Evolutionary conservation across 495 filamentous ascomycete genomes (phyloP), one percentile per base, ranked within the genome.

Genomic region (Jackrogersella multiformis): DNA sequence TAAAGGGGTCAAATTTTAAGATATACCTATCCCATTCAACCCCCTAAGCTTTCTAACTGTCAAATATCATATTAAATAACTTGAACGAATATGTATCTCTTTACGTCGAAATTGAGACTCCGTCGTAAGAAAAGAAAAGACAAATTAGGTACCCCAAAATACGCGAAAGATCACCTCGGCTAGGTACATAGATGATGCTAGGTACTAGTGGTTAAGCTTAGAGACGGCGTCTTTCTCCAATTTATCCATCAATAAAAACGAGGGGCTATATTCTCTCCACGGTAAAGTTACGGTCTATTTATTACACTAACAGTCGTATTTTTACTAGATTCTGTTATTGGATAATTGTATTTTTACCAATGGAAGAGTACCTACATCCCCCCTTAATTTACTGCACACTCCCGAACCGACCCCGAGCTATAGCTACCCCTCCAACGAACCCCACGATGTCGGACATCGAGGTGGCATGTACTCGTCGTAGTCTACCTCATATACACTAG

Each of bases 231-330:
- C n/a, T 44, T 55, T 61, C 56, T 57, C 61, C 53, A 52, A 69
- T 66, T 66, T 58, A 66, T 63, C 66, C 59, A 52, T 68, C 63
- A 71, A 73, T 66, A 44, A 70, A 57, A 23, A 54, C 51, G 26
- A 53, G 20, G 39, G 10, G 21, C 24, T 4, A 21, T 34, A 21
- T 10, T 42, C 23, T 45, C 68, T 64, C 57, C 57, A 46, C 51
- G 41, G 6, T 62, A 58, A 16, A 62, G 24, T 2, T n/a, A 64
- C 52, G 20, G 66, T 54, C 54, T 30, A 23, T 13, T 34, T 21
- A 16, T 2, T 24, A 48, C 15, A 16, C 1, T 15, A 4, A 48
- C 32, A 23, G 48, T 52, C 26, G 16, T 3, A 28, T 13, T 1
- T 1, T 23, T 10, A 4, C 15, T 13, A 7, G 15, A 38, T 0